A percentile compares a stretch with the other conserved stretches of the same genome.
Evolutionary conservation across 306 rosid species (phyloP).

Genomic region (Mimosa pudica): DNA sequence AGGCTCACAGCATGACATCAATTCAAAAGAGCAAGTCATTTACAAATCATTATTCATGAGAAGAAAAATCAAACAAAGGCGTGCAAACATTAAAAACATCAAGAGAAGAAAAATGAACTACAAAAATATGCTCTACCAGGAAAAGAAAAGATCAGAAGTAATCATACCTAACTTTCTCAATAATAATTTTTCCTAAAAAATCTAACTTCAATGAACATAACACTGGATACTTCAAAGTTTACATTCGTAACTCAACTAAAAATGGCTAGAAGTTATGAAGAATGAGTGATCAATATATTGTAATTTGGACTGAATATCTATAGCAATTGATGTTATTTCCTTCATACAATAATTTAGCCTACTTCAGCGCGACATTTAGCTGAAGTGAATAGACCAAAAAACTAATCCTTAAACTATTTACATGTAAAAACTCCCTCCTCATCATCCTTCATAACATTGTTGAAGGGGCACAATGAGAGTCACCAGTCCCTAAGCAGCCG

Average conservation of each 20-base stretch:
- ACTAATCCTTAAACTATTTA: conserved; percentile 39
- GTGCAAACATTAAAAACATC: not conserved
- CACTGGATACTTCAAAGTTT: not conserved
- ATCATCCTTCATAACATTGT: conserved; percentile 7
- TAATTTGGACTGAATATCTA: conserved; percentile 26
- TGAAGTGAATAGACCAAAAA: conserved; percentile 28
- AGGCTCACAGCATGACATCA: no score
- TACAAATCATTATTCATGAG: not conserved
- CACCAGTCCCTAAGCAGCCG: conserved; percentile 70
- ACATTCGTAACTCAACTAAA: not conserved
- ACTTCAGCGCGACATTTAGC: conserved; percentile 34
- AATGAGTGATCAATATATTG: not conserved
- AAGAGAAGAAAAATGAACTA: not conserved
- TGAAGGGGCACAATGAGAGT: not conserved
- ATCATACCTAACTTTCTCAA: not conserved
- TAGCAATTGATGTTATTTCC: conserved; percentile 26
- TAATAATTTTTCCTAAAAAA: not conserved
- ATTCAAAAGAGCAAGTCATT: not conserved
- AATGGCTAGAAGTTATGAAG: not conserved
- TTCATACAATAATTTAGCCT: conserved; percentile 38
- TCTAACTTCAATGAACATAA: not conserved
- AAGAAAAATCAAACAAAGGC: not conserved
- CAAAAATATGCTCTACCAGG: not conserved
- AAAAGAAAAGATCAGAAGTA: not conserved
- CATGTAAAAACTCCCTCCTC: conserved; percentile 33